Percentiles rank a stretch among this genome's conserved stretches.
Conservation (phyloP, 768 basidiomycete genomes). For the Boletus rufocinnamomeus region DNA sequence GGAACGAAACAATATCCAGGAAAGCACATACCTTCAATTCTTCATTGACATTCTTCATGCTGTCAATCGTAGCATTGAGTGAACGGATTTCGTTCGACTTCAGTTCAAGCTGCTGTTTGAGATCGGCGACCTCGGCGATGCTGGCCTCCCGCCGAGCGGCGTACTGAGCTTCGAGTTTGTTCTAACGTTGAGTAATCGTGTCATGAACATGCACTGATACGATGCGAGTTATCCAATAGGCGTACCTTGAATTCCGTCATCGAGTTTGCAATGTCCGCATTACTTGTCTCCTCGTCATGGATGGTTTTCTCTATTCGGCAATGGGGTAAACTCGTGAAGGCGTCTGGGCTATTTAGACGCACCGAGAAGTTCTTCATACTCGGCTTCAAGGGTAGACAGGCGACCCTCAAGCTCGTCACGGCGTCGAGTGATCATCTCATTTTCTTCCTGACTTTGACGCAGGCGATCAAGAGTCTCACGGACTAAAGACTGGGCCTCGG, state of each 20-base stretch:
- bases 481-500: constrained; percentile 83
- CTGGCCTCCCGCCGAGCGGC: constrained; percentile 90
- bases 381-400: constrained; percentile 78
- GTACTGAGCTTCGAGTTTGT: constrained; percentile 93
- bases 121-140: constrained; percentile 76
- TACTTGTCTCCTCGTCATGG: constrained; percentile 82
- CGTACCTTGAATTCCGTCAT: constrained; percentile 88
- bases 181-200: constrained; percentile 45
- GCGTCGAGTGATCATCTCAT: constrained; percentile 77
- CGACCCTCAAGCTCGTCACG: constrained; percentile 87
- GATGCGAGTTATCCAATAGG: constrained; percentile 2
- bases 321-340: constrained; percentile 12
- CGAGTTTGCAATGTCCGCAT: constrained; percentile 79
- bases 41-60: constrained; percentile 94
- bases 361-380: constrained; percentile 98
- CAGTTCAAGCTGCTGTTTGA: constrained; percentile 89
- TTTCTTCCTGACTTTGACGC: constrained; percentile 89
- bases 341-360: constrained; percentile 28
- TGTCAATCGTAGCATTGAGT: constrained; percentile 84
- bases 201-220: not conserved
- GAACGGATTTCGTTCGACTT: constrained; percentile 81
- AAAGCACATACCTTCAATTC: constrained; percentile 83
- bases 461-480: constrained; percentile 90
- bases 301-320: constrained; percentile 79
- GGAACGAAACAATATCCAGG: constrained; percentile 8